phyloP scores from a whole-genome alignment of 2,329 filamentous ascomycete species.

The Aspergillus puulaauensis region DNA sequence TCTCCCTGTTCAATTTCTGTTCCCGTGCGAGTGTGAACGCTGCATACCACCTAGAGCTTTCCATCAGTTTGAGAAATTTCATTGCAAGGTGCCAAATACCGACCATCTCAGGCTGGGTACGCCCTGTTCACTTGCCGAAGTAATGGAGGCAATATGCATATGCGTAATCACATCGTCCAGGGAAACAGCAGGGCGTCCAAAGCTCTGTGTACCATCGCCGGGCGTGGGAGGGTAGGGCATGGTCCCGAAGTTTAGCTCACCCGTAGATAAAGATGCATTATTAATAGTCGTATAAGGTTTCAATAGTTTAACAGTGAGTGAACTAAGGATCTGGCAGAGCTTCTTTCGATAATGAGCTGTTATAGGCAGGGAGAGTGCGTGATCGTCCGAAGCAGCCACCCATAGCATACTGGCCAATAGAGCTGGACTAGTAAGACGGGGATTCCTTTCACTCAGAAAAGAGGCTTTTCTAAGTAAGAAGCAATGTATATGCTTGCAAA shows the following conservation, averaged over 20 bases:
- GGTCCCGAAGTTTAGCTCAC: constrained; percentile 56
- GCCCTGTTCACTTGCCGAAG: constrained; percentile 91
- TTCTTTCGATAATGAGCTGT: constrained; percentile 79
- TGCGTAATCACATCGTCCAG: constrained; percentile 90
- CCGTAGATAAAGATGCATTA: constrained; percentile 46
- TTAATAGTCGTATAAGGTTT: constrained; percentile 55
- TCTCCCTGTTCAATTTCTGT: constrained; percentile 79
- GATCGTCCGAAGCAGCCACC: constrained; percentile 88
- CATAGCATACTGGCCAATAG: constrained; percentile 93
- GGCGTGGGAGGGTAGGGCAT: constrained; percentile 73
- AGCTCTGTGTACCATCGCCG: constrained; percentile 56
- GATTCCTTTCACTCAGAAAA: constrained; percentile 75
- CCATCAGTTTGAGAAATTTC: background rate
- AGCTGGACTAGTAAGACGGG: constrained; percentile 78
- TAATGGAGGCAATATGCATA: constrained; percentile 85
- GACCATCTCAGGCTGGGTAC: constrained; percentile 81
- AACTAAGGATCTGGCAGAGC: constrained; percentile 83
- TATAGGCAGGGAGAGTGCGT: constrained; percentile 78
- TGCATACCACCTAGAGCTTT: constrained; percentile 67
- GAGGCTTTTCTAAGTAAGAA: constrained; percentile 86
- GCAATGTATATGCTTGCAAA: constrained; percentile 84
- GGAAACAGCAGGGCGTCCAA: constrained; percentile 60
- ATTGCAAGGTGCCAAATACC: background rate
- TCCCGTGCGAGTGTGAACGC: constrained; percentile 88
- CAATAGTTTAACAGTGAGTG: constrained; percentile 78